Evolutionary conservation across 192 early-diverging fungal genomes (phyloP), one percentile per base, ranked within the genome.

Genomic region (Pecoramyces ruminantium): DNA sequence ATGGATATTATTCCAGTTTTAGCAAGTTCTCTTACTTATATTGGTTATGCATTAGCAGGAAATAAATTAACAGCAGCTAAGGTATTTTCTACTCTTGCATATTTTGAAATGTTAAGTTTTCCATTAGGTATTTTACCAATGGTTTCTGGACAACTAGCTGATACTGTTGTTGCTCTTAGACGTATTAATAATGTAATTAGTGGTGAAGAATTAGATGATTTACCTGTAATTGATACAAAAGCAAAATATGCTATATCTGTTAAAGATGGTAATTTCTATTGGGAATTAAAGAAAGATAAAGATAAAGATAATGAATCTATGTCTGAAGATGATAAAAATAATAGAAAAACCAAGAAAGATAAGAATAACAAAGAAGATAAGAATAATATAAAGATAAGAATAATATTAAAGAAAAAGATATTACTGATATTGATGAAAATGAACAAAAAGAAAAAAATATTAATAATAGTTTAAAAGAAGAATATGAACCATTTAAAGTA

Each of bases 181-280:
- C 84, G 90, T 77, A 88, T 91, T 34, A 79, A 85, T 80, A 87
- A 83, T 21, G 79, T 94, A 77, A 79, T 92, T 38, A 81, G 90
- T 38, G 90, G 90, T 1, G 84, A 88, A 28, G 93, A 95, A 81
- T 81, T 93, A 13, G 90, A 93, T 39, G 81, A 81, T 16, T 82
- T 87, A 30, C 84, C 87, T 2, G 79, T 82, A 8, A 79, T 89
- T 25, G 86, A 88, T 79, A 38, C 82, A 2, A 79, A 86, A 30
- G 79, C 82, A n/a, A 82, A 87, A 8, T 85, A 83, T 81, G 92
- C 92, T 2, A 80, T 95, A 29, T 81, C 80, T 27, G 84, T 94
- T 40, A 83, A 82, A 8, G 82, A 94, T 78, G 94, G 88, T 30
- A 83, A 87, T 78, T 92, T 94, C 80, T 81, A 88, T 13, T 95